These are phyloP conservation scores for Ramularia endophylla DNA, from an alignment of 2,329 filamentous ascomycete genomes.

Conservation along the genomic window DNA sequence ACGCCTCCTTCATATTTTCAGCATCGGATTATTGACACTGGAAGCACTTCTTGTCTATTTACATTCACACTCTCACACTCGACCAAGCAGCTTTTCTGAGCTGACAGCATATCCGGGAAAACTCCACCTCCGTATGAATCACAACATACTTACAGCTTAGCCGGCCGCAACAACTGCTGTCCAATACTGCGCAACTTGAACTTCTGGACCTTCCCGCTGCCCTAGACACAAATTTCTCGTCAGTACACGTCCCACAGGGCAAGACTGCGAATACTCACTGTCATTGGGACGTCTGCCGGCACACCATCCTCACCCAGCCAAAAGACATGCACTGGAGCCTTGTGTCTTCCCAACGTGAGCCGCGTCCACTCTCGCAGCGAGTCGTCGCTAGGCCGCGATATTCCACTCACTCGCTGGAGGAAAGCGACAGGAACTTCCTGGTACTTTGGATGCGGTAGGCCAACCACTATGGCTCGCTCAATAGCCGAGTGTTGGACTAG, in stretches of 20 bases:
- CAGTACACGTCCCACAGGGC: no score
- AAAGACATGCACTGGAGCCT: constrained; percentile 65
- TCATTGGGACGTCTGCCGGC: constrained; percentile 33
- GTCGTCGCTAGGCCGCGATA: constrained; percentile 4
- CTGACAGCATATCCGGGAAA: no score
- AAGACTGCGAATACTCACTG: constrained; percentile 9
- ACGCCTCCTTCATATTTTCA: no score
- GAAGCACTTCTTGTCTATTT: no score
- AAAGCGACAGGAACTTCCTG: constrained; percentile 28
- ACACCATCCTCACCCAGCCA: constrained; percentile 56
- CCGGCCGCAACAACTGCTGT: constrained; percentile 15
- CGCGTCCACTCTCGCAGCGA: constrained; percentile 12
- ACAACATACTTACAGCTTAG: no score
- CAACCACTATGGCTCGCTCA: constrained; percentile 26
- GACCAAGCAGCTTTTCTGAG: no score
- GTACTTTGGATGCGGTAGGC: constrained; percentile 26
- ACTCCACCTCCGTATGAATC: no score
- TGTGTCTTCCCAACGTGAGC: constrained; percentile 20
- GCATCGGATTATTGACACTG: no score
- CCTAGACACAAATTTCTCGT: constrained; percentile 8
- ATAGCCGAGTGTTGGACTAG: constrained; percentile 23
- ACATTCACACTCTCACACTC: no score
- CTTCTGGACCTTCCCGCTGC: constrained; percentile 43
- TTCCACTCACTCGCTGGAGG: constrained; percentile 27
- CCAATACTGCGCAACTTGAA: constrained; percentile 28